Percentiles rank a stretch among this genome's conserved stretches.
phyloP scores from a whole-genome alignment of 2,329 filamentous ascomycete genomes.

The Aspergillus phoenicis region DNA sequence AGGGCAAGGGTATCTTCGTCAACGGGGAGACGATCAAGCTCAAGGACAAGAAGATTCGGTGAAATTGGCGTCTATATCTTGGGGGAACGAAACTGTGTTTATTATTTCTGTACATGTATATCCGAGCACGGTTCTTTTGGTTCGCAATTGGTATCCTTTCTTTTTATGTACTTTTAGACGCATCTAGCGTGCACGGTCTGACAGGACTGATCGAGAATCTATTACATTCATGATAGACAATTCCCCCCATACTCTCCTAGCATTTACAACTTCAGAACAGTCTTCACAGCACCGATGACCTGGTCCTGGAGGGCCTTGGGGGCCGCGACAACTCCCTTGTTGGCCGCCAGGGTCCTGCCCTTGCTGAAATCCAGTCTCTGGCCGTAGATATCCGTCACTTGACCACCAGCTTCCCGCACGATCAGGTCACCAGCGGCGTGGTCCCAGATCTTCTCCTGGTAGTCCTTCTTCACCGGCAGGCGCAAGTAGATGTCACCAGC shows the following conservation, averaged over 20 bases:
- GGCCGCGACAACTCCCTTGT: conserved; percentile 92
- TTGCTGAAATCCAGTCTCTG: conserved; percentile 82
- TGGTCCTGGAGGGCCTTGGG: conserved; percentile 72
- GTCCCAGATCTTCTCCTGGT: conserved; percentile 99
- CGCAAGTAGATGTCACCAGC: conserved; percentile 94
- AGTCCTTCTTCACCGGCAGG: conserved; percentile 79
- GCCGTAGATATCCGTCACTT: conserved; percentile 86
- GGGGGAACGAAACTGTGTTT: conserved; percentile 28
- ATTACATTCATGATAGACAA: conserved; percentile 16
- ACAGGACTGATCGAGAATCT: conserved; percentile 18
- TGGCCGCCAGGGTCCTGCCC: conserved; percentile 81
- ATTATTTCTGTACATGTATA: conserved; percentile 33
- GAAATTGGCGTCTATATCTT: conserved; percentile 41
- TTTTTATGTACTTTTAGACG: conserved; percentile 37
- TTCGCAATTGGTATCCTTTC: conserved; percentile 35
- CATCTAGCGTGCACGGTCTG: conserved; percentile 31
- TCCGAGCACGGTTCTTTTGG: conserved; percentile 26
- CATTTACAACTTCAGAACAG: conserved; percentile 64
- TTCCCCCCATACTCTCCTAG: conserved; percentile 2
- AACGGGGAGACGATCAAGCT: conserved; percentile 97
- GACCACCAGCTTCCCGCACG: conserved; percentile 88
- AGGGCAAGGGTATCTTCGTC: conserved; percentile 98
- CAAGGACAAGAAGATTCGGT: conserved; percentile 98
- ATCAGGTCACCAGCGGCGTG: conserved; percentile 94
- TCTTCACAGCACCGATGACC: conserved; percentile 80